These are phyloP conservation scores for Saccharomycopsis schoenii DNA, from an alignment of 805 yeast species.

Conservation along the genomic window DNA sequence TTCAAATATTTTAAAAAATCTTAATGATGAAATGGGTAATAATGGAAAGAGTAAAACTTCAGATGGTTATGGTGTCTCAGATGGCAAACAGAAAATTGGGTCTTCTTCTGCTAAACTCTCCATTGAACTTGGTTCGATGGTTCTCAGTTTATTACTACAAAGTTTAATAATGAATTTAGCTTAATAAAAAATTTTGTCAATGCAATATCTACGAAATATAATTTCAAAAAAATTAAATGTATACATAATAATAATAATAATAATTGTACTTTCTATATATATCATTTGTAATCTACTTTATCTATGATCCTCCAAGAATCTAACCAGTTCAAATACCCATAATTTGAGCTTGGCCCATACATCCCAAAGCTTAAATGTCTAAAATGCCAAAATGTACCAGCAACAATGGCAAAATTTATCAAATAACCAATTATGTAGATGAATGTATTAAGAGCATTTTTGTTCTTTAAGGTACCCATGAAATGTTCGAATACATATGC, in stretches of 20 bases:
- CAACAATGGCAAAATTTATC: conserved; percentile 29
- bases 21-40: neutral
- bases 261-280: neutral
- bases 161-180: neutral
- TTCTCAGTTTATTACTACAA: neutral
- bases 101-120: neutral
- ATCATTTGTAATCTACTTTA: neutral
- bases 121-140: neutral
- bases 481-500: conserved; percentile 43
- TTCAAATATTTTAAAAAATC: conserved; percentile 4
- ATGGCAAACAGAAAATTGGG: neutral
- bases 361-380: conserved; percentile 60
- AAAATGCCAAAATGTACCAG: conserved; percentile 48
- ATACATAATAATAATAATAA: neutral
- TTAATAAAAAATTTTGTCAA: neutral
- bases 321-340: conserved; percentile 38
- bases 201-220: neutral
- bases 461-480: conserved; percentile 23
- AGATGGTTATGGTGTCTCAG: neutral
- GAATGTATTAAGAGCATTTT: conserved; percentile 20
- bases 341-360: conserved; percentile 35
- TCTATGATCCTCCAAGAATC: conserved; percentile 35
- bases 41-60: neutral
- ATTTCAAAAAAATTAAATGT: neutral
- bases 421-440: conserved; percentile 26